Percentiles rank a stretch among this genome's conserved stretches.
These are phyloP conservation scores for Sclerotinia minor DNA, from an alignment of 2,329 filamentous ascomycete species.

Conservation along the genomic window DNA sequence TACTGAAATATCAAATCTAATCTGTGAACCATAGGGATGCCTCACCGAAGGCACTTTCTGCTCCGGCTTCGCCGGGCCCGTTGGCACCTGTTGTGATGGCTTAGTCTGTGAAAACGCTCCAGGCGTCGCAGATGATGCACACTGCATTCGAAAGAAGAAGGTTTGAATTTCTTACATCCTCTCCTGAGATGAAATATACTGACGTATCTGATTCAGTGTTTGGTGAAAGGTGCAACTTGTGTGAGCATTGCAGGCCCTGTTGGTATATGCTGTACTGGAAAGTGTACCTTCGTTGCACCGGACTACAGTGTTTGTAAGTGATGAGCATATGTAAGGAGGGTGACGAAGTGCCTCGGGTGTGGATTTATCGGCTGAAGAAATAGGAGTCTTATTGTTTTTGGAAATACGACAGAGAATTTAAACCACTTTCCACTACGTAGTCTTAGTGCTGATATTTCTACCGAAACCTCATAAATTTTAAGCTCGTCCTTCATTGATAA, in stretches of 20 bases:
- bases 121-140: constrained; percentile 15
- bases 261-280: constrained; percentile 11
- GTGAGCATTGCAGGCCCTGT: constrained; percentile 7
- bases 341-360: background rate
- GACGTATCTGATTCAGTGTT: background rate
- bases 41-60: constrained; percentile 4
- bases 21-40: background rate
- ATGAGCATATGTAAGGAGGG: no score
- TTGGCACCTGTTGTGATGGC: constrained; percentile 18
- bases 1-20: background rate
- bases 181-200: background rate
- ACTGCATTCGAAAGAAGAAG: constrained; percentile 19
- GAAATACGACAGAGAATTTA: background rate
- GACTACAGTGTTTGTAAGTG: constrained; percentile 13
- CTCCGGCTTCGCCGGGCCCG: constrained; percentile 10
- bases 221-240: constrained; percentile 2
- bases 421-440: background rate
- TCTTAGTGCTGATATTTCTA: background rate
- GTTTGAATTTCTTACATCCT: background rate
- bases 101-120: background rate
- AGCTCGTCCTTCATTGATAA: background rate
- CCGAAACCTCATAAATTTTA: background rate
- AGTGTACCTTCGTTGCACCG: constrained; percentile 8
- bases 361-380: no score
- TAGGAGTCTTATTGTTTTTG: background rate